A percentile compares a stretch with the other conserved stretches of the same genome.
Conservation (phyloP, 805 yeast genomes). For the Myxozyma neotropica region DNA sequence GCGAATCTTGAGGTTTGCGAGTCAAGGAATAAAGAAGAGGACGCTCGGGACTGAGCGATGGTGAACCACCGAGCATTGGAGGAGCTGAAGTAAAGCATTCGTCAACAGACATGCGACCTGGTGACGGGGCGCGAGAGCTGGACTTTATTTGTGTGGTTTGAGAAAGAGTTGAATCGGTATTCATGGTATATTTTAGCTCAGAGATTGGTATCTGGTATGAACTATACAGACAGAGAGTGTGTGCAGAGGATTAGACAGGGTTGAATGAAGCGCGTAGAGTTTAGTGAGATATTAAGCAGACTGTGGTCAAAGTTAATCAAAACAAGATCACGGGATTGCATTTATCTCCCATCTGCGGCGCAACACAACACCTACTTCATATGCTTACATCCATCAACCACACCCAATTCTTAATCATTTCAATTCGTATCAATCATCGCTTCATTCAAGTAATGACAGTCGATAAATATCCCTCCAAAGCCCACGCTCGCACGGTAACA, state of each 20-base stretch:
- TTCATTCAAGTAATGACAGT: slow-evolving; percentile 11
- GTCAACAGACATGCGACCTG: background rate
- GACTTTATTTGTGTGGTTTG: too few relatives aligned
- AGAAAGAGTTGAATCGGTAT: too few relatives aligned
- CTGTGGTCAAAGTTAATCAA: too few relatives aligned
- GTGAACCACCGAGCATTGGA: background rate
- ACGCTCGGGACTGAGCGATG: background rate
- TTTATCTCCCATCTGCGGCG: background rate
- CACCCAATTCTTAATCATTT: too few relatives aligned
- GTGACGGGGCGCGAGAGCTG: background rate
- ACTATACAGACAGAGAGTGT: background rate
- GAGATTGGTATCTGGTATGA: background rate
- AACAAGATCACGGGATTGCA: too few relatives aligned
- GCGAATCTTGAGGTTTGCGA: background rate
- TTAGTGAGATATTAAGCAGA: too few relatives aligned
- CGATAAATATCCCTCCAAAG: slow-evolving; percentile 73
- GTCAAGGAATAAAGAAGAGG: background rate
- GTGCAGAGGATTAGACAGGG: background rate
- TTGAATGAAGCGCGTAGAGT: too few relatives aligned
- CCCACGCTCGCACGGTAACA: slow-evolving; percentile 52
- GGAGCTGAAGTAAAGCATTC: background rate
- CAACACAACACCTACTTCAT: background rate
- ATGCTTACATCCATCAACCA: too few relatives aligned
- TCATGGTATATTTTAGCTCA: too few relatives aligned
- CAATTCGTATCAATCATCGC: too few relatives aligned